A percentile compares a stretch with the other conserved stretches of the same genome.
These are phyloP conservation scores for Aspergillus candidus DNA, from an alignment of 2,329 filamentous ascomycete species.

Conservation along the genomic window DNA sequence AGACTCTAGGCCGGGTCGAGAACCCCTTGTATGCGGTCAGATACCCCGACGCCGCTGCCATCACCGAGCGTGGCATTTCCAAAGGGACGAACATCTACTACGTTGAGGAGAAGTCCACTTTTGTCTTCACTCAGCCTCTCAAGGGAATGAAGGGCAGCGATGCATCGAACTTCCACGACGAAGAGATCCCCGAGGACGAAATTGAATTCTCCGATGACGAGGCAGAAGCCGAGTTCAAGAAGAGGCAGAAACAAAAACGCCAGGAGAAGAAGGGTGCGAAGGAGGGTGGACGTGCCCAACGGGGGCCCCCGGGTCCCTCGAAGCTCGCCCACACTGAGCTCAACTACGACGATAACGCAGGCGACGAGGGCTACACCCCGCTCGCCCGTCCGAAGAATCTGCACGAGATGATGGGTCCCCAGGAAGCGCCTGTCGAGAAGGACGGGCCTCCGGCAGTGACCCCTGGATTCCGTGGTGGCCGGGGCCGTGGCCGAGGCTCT, in stretches of 20 bases:
- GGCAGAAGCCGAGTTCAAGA: conserved; percentile 77
- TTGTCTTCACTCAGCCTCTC: conserved; percentile 79
- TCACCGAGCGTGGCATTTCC: conserved; percentile 61
- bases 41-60: conserved; percentile 63
- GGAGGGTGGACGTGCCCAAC: conserved; percentile 35
- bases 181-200: conserved; percentile 80
- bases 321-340: conserved; percentile 43
- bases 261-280: conserved; percentile 48
- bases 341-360: conserved; percentile 60
- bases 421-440: conserved; percentile 33
- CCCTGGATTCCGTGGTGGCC: conserved; percentile 39
- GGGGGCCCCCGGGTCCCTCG: conserved; percentile 32
- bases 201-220: conserved; percentile 97
- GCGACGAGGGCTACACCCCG: conserved; percentile 58
- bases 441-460: conserved; percentile 26
- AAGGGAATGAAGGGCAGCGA: conserved; percentile 80
- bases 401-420: conserved; percentile 42
- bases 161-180: conserved; percentile 90
- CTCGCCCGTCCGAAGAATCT: conserved; percentile 63
- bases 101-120: conserved; percentile 68
- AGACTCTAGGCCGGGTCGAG: conserved; percentile 79
- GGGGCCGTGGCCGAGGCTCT: conserved; percentile 43
- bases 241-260: conserved; percentile 61
- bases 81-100: conserved; percentile 71
- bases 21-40: conserved; percentile 80